A percentile compares a stretch with the other conserved stretches of the same genome.
phyloP scores from a whole-genome alignment of 2,329 filamentous ascomycete species.

The Graphilbum sp. region DNA sequence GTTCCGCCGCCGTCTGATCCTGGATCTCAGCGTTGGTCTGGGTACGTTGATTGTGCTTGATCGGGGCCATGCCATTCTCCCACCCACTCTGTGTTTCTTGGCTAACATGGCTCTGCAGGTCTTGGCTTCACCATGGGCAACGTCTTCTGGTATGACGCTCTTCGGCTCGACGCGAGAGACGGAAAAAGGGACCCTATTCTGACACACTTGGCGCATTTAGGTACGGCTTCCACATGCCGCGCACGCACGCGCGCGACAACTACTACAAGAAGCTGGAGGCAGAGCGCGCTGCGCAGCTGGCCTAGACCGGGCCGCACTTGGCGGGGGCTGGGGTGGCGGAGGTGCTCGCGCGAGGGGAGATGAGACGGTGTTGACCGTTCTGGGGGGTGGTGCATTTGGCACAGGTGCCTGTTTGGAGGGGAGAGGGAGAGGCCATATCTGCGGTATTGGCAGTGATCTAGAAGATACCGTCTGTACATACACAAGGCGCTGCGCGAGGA shows the following conservation, averaged over 20 bases:
- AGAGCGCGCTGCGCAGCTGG: conserved; percentile 26
- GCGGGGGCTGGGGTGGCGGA: too few species aligned
- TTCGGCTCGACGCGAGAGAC: not conserved
- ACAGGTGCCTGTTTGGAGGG: too few species aligned
- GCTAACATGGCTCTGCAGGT: conserved; percentile 18
- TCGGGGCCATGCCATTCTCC: too few species aligned
- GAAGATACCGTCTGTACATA: not conserved
- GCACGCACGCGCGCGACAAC: conserved; percentile 39
- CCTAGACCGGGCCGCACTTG: not conserved
- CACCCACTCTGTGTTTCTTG: too few species aligned
- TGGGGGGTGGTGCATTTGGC: too few species aligned
- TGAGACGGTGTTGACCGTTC: too few species aligned
- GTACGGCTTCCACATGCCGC: conserved; percentile 47
- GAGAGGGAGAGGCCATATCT: too few species aligned
- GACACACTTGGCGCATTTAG: too few species aligned
- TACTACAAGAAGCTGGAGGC: conserved; percentile 43
- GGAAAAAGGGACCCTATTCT: too few species aligned
- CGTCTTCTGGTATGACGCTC: conserved; percentile 33
- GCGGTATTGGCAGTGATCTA: too few species aligned
- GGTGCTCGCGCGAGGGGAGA: too few species aligned
- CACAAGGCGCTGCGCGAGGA: not conserved
- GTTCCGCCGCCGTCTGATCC: conserved; percentile 41
- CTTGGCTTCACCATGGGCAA: conserved; percentile 37
- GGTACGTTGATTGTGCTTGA: conserved; percentile 25
- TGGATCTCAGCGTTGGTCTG: conserved; percentile 37